Conservation (phyloP, 108 stramenopile species). For the Skeletonema costatum region DNA sequence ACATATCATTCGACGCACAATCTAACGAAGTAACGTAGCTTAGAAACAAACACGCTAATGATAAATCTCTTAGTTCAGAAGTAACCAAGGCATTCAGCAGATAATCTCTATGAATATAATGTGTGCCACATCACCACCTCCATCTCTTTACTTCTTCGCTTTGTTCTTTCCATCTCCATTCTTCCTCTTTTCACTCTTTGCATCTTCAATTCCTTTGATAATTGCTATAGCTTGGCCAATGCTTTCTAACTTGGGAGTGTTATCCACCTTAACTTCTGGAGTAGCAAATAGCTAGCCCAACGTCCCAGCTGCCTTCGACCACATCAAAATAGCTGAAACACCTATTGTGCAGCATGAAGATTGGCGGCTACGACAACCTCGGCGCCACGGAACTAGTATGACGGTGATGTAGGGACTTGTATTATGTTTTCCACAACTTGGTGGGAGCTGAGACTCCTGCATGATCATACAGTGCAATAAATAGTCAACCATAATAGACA, state of each 20-base stretch:
- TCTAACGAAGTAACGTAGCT: too few species aligned
- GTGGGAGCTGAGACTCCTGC: too few species aligned
- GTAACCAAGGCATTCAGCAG: neutral
- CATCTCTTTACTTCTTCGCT: neutral
- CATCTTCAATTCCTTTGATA: constrained; percentile 45
- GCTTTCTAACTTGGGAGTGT: constrained; percentile 35
- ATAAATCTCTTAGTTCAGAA: neutral
- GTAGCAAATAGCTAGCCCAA: constrained; percentile 42
- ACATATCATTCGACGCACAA: too few species aligned
- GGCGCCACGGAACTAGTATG: too few species aligned
- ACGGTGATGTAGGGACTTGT: too few species aligned
- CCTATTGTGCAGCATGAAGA: too few species aligned
- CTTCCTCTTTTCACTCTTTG: constrained; percentile 45
- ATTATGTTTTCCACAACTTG: too few species aligned
- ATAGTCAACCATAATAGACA: too few species aligned
- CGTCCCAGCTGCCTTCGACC: constrained; percentile 43
- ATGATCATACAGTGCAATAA: too few species aligned
- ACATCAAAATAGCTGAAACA: constrained; percentile 22
- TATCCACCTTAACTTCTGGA: constrained; percentile 28
- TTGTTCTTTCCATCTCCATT: constrained; percentile 4
- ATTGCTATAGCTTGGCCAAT: constrained; percentile 44
- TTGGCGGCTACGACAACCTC: too few species aligned
- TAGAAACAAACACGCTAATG: too few species aligned
- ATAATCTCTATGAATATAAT: neutral
- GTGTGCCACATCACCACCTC: neutral